These are phyloP conservation scores for Gastrodia elata DNA, from an alignment of 106 monocot genomes.

Conservation along the genomic window DNA sequence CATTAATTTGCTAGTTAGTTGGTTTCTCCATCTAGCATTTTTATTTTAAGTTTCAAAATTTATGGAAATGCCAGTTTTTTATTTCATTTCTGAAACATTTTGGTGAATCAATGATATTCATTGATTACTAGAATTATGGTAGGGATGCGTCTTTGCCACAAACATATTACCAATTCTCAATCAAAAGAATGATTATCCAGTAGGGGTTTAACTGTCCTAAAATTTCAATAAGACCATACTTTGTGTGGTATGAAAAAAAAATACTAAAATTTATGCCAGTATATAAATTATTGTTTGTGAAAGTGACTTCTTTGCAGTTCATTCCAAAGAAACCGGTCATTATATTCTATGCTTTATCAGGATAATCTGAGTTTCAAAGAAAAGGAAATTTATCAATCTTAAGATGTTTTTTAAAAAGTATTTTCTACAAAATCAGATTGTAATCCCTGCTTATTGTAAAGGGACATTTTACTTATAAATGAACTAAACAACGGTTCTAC, in stretches of 20 bases:
- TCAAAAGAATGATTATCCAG: no score
- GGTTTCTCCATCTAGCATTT: neutral
- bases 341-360: neutral
- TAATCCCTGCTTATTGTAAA: neutral
- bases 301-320: neutral
- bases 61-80: neutral
- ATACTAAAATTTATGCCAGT: neutral
- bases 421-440: neutral
- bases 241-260: neutral
- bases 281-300: no score
- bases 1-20: neutral
- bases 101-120: neutral
- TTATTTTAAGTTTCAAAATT: neutral
- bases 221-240: no score
- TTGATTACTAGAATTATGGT: neutral
- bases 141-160: no score
- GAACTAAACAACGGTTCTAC: neutral
- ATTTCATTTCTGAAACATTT: neutral
- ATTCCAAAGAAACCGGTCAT: neutral
- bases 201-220: no score
- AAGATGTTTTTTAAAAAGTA: neutral
- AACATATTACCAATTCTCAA: no score
- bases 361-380: neutral
- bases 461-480: no score
- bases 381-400: neutral